phyloP scores from a whole-genome alignment of 257 asterid species.

The Rehmannia glutinosa region DNA sequence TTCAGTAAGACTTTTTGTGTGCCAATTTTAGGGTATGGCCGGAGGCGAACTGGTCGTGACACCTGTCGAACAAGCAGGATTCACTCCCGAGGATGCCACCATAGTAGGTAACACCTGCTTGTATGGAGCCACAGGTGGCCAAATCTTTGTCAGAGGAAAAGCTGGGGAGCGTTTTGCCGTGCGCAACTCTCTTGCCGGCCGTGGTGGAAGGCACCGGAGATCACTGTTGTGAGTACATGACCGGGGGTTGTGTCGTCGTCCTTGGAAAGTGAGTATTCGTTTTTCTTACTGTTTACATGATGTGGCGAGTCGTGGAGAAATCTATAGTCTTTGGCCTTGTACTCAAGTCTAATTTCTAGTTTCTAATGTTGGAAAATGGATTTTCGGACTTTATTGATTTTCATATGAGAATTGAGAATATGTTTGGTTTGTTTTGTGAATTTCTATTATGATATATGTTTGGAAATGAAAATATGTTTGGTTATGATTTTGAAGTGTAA shows the following conservation, averaged over 20 bases:
- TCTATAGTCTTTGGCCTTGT: no score
- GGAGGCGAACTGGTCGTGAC: constrained; percentile 92
- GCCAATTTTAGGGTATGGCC: constrained; percentile 74
- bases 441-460: no score
- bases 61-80: constrained; percentile 76
- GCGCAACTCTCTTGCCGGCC: constrained; percentile 92
- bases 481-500: no score
- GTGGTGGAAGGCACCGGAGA: constrained; percentile 99
- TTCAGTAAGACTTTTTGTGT: no score
- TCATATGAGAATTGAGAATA: no score
- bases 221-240: constrained; percentile 98
- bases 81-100: constrained; percentile 85
- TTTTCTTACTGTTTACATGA: not conserved
- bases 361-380: no score
- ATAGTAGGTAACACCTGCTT: constrained; percentile 95
- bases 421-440: not conserved
- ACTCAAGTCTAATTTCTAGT: no score
- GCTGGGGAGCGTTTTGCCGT: constrained; percentile 99
- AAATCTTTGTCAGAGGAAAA: constrained; percentile 77
- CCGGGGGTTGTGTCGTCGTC: constrained; percentile 93
- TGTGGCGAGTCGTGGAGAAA: no score
- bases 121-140: constrained; percentile 99
- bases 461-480: no score
- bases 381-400: no score
- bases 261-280: constrained; percentile 80